Base-by-base conservation (phyloP, 495 filamentous ascomycete species). In the Paragyromitra xinjiangensis region DNA sequence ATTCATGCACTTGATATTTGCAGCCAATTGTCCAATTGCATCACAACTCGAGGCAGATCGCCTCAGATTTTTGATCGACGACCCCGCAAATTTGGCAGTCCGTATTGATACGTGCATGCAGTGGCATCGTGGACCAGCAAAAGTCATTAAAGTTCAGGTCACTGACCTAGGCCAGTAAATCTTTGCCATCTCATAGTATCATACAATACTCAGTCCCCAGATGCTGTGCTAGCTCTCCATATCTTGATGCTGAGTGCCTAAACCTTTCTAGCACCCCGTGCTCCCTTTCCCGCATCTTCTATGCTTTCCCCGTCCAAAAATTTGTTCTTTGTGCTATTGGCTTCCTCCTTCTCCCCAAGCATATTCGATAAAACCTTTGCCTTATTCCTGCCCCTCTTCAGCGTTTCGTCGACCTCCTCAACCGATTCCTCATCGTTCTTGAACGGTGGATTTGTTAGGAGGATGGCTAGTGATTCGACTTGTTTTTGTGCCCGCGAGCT, bases 371-470 rank as follows among this genome's bases (percentile, higher is more conserved):
- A n/a, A 59, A 82, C 45, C 56, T 82, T 82, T 39, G 63, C 58
- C 56, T 82, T 82, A 29, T 73, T 77, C 45, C 65, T 82, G 37
- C 73, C 81, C 37, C 78, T 70, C 53, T 82, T 82, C 24, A 82
- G 51, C 19, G 81, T 82, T 68, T 80, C 81, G 45, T 82, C 81
- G 11, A 78, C 78, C 64, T 82, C 81, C 53, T 82, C 78, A 42
- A 82, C 81, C 7, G 81, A 74, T 40, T 82, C 81, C 24, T 82
- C 81, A 42, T 82, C 78, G 55, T 82, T 82, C 34, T 75, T 80
- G 50, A 80, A 82, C 4, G 81, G 81, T n/a, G 78, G 81, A 34
- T 82, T 73, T 16, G 78, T 78, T 26, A 82, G 42, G 29, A 82
- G 67, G 50, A 77, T 63, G n/a, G 78, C 72, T 9, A 82, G 61